Evolutionary conservation across 306 rosid species (phyloP).

Genomic region (Glycine latifolia): DNA sequence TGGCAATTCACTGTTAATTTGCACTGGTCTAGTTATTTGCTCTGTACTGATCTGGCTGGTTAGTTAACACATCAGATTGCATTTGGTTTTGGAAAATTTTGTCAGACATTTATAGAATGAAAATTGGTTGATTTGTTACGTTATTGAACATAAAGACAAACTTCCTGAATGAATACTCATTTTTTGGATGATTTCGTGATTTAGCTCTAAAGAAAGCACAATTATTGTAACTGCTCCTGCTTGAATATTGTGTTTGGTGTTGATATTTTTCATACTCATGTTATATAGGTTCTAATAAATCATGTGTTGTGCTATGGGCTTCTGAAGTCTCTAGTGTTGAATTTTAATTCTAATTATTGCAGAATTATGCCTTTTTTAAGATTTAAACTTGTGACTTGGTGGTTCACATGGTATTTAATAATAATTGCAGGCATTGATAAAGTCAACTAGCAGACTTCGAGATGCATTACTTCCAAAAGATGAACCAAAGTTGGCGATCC

Average conservation of each 20-base stretch:
- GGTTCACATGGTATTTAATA: conserved; percentile 30
- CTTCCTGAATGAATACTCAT: background rate
- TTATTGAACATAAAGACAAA: conserved; percentile 24
- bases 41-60: conserved; percentile 9
- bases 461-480: conserved; percentile 93
- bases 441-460: conserved; percentile 90
- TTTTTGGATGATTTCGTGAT: too few species aligned
- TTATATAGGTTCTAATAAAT: too few species aligned
- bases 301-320: conserved; percentile 27
- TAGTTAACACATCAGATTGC: conserved; percentile 9
- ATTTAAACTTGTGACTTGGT: background rate
- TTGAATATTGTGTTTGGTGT: too few species aligned
- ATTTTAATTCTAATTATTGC: background rate
- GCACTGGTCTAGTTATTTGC: conserved; percentile 16
- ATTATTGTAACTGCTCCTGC: too few species aligned
- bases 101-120: background rate
- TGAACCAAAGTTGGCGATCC: conserved; percentile 86
- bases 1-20: conserved; percentile 22
- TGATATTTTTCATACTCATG: too few species aligned
- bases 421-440: conserved; percentile 76
- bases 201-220: too few species aligned
- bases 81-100: conserved; percentile 12
- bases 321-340: conserved; percentile 4
- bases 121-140: background rate
- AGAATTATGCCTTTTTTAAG: conserved; percentile 14